Conservation (phyloP, 495 filamentous ascomycete genomes). For the Daldinia childiae region DNA sequence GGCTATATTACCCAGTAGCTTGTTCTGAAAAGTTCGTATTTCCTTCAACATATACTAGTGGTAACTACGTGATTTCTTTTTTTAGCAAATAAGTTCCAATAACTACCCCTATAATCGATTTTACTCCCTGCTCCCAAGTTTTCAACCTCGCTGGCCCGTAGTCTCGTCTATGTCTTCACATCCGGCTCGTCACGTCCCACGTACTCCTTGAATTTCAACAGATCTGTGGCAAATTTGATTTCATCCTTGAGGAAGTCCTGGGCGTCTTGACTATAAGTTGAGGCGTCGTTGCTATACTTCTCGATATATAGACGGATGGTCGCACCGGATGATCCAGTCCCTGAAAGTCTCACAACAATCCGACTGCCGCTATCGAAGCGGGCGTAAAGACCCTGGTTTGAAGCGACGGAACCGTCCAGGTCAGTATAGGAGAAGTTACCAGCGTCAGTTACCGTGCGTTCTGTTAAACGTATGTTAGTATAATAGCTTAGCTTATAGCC, state of each 20-base stretch:
- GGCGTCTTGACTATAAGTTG: conserved; percentile 77
- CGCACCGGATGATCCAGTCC: conserved; percentile 92
- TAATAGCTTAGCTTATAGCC: background rate
- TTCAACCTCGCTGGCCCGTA: background rate
- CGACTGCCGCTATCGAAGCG: conserved; percentile 95
- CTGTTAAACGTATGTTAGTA: conserved; percentile 42
- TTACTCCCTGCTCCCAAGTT: background rate
- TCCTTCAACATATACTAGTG: background rate
- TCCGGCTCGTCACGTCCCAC: conserved; percentile 91
- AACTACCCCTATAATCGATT: background rate
- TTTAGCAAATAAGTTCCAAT: background rate
- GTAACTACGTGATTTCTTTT: background rate
- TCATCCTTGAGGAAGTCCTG: conserved; percentile 95
- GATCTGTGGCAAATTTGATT: conserved; percentile 79
- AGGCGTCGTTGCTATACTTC: conserved; percentile 80
- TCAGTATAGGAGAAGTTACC: conserved; percentile 98
- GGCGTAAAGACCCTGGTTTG: conserved; percentile 95
- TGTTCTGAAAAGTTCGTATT: background rate
- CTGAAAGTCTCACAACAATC: conserved; percentile 92
- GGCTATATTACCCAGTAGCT: background rate
- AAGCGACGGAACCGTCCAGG: conserved; percentile 91
- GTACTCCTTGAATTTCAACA: conserved; percentile 90
- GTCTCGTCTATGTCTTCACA: conserved; percentile 79
- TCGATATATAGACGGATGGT: conserved; percentile 97
- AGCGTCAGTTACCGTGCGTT: conserved; percentile 83